These are phyloP conservation scores for Lodderomyces parapsilosis DNA, from an alignment of 1,139 yeast species.

Conservation along the genomic window DNA sequence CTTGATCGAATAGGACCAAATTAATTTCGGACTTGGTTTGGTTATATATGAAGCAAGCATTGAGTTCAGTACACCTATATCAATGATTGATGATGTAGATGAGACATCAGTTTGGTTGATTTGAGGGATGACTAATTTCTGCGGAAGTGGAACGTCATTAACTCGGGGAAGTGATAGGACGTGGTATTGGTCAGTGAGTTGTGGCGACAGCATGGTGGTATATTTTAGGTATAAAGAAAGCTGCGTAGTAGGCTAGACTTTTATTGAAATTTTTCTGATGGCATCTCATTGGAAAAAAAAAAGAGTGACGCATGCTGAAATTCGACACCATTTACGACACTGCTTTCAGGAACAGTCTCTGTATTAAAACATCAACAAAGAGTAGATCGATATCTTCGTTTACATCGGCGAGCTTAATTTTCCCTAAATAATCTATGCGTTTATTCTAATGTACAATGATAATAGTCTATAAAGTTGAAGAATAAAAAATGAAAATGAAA, in stretches of 20 bases:
- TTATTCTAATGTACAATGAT: constrained; percentile 1
- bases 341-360: neutral
- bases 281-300: neutral
- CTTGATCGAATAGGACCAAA: constrained; percentile 71
- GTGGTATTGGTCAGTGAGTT: constrained; percentile 24
- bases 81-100: constrained; percentile 25
- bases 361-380: too few relatives aligned
- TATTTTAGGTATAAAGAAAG: too few relatives aligned
- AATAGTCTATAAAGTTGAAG: neutral
- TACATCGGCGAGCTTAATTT: neutral
- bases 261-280: neutral
- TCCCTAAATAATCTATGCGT: neutral
- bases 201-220: constrained; percentile 7
- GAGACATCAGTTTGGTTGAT: constrained; percentile 25
- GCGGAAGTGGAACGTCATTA: constrained; percentile 30
- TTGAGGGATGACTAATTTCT: constrained; percentile 33
- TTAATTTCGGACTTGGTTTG: constrained; percentile 76
- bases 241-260: too few relatives aligned
- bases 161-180: constrained; percentile 42
- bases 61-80: constrained; percentile 76
- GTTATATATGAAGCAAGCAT: constrained; percentile 69
- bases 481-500: too few relatives aligned
- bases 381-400: neutral
- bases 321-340: too few relatives aligned
- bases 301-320: neutral